Conservation (phyloP, 2,329 filamentous ascomycete genomes). For the Lizonia empirigonia region DNA sequence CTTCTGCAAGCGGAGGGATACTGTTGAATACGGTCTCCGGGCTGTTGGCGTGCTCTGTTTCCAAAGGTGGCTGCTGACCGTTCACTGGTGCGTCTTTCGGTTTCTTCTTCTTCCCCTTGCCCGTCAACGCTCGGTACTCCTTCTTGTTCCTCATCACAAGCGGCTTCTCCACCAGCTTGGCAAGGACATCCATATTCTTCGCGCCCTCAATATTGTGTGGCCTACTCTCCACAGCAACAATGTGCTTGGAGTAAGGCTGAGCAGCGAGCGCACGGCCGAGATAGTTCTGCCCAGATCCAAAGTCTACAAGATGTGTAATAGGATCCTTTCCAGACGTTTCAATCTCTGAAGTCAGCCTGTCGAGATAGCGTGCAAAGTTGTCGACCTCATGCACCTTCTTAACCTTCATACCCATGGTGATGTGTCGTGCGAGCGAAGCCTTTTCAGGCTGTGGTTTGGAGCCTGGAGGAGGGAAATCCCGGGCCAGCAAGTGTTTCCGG, state of each 20-base stretch:
- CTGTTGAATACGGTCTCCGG: not conserved
- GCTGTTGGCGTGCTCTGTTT: not conserved
- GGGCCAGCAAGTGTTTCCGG: conserved; percentile 68
- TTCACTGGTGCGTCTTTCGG: conserved; percentile 26
- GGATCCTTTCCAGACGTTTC: conserved; percentile 35
- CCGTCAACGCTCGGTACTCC: conserved; percentile 62
- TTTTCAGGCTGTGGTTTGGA: conserved; percentile 46
- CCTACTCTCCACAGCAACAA: conserved; percentile 88
- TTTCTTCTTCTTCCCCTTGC: conserved; percentile 48
- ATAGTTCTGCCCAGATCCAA: conserved; percentile 96
- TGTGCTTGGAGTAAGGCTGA: conserved; percentile 80
- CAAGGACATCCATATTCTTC: conserved; percentile 80
- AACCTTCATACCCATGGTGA: conserved; percentile 89
- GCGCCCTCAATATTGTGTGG: conserved; percentile 87
- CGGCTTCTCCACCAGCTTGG: conserved; percentile 74
- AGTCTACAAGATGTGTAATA: conserved; percentile 90
- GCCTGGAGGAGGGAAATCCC: conserved; percentile 59
- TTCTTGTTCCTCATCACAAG: conserved; percentile 84
- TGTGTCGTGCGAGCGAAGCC: conserved; percentile 68
- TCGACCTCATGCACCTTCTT: conserved; percentile 96
- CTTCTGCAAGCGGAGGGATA: not conserved
- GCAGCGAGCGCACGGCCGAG: conserved; percentile 86
- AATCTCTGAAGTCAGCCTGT: conserved; percentile 66
- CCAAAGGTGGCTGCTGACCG: not conserved
- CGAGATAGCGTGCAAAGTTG: conserved; percentile 86